Percentiles rank a stretch among this genome's conserved stretches.
These are phyloP conservation scores for Termitomyces sp. DNA, from an alignment of 768 basidiomycete species.

Conservation along the genomic window DNA sequence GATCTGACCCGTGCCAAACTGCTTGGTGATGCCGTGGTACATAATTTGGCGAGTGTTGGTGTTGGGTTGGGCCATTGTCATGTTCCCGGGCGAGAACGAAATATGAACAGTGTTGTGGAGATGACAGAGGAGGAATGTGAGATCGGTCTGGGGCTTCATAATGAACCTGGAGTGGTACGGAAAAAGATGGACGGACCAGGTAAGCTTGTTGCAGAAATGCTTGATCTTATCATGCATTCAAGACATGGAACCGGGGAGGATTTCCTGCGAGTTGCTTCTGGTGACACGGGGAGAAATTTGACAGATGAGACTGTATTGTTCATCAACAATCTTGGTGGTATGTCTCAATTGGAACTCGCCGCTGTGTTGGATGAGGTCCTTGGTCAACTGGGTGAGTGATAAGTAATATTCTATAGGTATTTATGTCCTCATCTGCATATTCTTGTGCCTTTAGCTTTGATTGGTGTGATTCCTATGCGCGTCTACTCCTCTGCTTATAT, in stretches of 20 bases:
- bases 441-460: conserved; percentile 18
- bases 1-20: conserved; percentile 27
- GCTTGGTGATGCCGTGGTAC: conserved; percentile 31
- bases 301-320: conserved; percentile 46
- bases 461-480: conserved; percentile 31
- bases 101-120: conserved; percentile 6
- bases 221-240: conserved; percentile 33
- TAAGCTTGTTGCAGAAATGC: conserved; percentile 27
- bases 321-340: conserved; percentile 54
- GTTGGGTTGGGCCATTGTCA: conserved; percentile 54
- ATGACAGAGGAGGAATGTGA: conserved; percentile 32
- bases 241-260: conserved; percentile 33
- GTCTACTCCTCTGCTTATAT: conserved; percentile 49
- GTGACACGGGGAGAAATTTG: conserved; percentile 25
- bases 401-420: background rate
- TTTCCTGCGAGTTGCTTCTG: conserved; percentile 5
- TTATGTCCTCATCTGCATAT: background rate
- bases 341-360: conserved; percentile 49
- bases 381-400: conserved; percentile 33
- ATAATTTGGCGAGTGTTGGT: conserved; percentile 30
- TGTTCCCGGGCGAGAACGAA: conserved; percentile 41
- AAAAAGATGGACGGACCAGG: conserved; percentile 31
- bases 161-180: conserved; percentile 43
- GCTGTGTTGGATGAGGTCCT: conserved; percentile 42
- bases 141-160: conserved; percentile 54